phyloP scores from a whole-genome alignment of 2,329 filamentous ascomycete genomes.

The Balansia obtecta region DNA sequence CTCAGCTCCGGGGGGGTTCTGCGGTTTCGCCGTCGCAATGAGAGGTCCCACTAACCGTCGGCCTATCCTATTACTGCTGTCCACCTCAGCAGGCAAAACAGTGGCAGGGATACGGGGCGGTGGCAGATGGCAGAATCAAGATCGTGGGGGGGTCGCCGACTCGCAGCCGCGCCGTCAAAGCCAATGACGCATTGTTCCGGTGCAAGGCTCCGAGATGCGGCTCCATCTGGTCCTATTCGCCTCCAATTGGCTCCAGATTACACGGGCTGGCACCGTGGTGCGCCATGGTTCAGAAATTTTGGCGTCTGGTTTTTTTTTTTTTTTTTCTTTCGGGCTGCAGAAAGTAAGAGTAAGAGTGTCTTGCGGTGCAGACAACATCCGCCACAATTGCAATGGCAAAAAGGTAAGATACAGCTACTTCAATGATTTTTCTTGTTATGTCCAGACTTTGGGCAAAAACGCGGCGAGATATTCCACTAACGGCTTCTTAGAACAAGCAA shows the following conservation, averaged over 20 bases:
- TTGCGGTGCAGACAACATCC: neutral
- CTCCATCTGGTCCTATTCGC: neutral
- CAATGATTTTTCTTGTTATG: neutral
- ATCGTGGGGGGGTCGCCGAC: slow-evolving; percentile 11
- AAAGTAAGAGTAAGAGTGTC: neutral
- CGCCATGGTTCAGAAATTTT: neutral
- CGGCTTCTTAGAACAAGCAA: slow-evolving; percentile 21
- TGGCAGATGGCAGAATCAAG: slow-evolving; percentile 18
- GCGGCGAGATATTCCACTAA: slow-evolving; percentile 9
- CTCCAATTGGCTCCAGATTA: neutral
- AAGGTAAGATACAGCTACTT: slow-evolving; percentile 10
- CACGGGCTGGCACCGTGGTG: neutral
- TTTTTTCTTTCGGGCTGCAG: neutral
- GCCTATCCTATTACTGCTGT: slow-evolving; percentile 5
- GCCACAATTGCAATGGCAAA: slow-evolving; percentile 10
- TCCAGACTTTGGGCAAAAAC: neutral
- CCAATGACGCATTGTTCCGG: slow-evolving; percentile 22
- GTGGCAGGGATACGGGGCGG: slow-evolving; percentile 14
- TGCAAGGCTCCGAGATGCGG: slow-evolving; percentile 10
- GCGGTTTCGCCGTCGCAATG: neutral
- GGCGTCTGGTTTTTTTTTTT: slow-evolving; percentile 4
- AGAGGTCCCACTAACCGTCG: neutral
- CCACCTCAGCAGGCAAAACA: neutral
- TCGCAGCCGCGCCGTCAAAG: slow-evolving; percentile 10
- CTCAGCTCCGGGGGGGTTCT: neutral